These are phyloP conservation scores for Microbotryum silenes-acaulis DNA, from an alignment of 1,284 basidiomycete genomes.

Conservation along the genomic window DNA sequence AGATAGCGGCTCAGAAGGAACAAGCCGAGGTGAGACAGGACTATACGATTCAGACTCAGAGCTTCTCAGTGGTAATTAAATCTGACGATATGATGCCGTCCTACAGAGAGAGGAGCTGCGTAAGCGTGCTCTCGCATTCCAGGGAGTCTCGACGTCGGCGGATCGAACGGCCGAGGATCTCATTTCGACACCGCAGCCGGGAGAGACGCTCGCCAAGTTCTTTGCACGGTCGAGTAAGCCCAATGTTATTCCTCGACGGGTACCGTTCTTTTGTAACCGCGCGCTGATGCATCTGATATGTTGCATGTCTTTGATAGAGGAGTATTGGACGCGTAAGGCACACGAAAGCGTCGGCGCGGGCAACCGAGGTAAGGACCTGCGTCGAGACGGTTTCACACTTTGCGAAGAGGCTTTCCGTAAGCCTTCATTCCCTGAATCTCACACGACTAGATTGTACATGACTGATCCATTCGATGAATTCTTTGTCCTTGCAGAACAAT, in stretches of 20 bases:
- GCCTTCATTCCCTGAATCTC: slow-evolving; percentile 24
- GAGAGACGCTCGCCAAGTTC: slow-evolving; percentile 78
- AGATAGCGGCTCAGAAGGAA: slow-evolving; percentile 35
- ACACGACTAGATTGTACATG: slow-evolving; percentile 13
- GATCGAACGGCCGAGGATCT: slow-evolving; percentile 62
- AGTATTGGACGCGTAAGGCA: slow-evolving; percentile 75
- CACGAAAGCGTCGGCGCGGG: slow-evolving; percentile 49
- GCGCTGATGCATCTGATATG: neutral
- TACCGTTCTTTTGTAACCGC: too few relatives aligned
- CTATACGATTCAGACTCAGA: neutral
- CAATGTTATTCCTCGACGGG: neutral
- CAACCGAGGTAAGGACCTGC: slow-evolving; percentile 68
- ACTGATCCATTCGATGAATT: slow-evolving; percentile 4
- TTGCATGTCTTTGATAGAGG: slow-evolving; percentile 45
- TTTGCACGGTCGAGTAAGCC: slow-evolving; percentile 66
- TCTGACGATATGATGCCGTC: too few relatives aligned
- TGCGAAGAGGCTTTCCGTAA: slow-evolving; percentile 60
- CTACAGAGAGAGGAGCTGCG: slow-evolving; percentile 47
- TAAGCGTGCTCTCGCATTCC: slow-evolving; percentile 58
- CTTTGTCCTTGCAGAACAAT: slow-evolving; percentile 46
- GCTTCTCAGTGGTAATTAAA: too few relatives aligned
- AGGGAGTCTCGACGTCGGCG: slow-evolving; percentile 56
- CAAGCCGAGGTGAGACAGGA: slow-evolving; percentile 33
- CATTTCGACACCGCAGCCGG: slow-evolving; percentile 73
- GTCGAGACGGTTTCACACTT: slow-evolving; percentile 67